Conservation (phyloP, 2,329 filamentous ascomycete species). For the Ilyonectria sp. region DNA sequence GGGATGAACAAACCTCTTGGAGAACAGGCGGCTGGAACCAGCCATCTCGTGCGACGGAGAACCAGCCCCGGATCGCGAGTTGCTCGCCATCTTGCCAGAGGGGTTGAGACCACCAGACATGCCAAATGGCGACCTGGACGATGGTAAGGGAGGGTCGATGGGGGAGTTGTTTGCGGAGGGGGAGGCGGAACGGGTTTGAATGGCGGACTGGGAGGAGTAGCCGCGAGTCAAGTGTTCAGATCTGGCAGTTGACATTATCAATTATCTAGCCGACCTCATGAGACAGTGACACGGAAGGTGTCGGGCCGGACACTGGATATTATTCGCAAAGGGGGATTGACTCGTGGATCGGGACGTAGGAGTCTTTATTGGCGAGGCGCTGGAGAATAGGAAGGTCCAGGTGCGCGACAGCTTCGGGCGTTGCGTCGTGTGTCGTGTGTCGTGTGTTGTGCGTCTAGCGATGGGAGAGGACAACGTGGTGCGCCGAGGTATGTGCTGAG, state of each 20-base stretch:
- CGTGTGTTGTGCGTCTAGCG: conserved; percentile 4
- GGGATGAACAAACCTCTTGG: conserved; percentile 82
- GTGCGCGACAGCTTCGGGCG: conserved; percentile 19
- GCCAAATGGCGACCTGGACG: conserved; percentile 81
- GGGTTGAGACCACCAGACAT: conserved; percentile 74
- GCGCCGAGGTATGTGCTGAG: conserved; percentile 6
- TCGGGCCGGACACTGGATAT: conserved; percentile 47
- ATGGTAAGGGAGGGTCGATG: conserved; percentile 77
- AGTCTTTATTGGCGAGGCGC: conserved; percentile 20
- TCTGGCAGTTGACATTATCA: conserved; percentile 93
- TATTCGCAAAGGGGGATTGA: conserved; percentile 39
- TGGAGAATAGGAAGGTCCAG: conserved; percentile 11
- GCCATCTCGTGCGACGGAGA: conserved; percentile 95
- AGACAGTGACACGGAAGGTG: conserved; percentile 47
- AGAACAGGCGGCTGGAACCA: conserved; percentile 82
- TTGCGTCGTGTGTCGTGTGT: conserved; percentile 4
- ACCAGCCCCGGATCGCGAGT: conserved; percentile 85
- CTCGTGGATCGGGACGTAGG: conserved; percentile 26
- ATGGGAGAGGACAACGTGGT: conserved; percentile 13
- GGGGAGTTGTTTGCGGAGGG: conserved; percentile 87
- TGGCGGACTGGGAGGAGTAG: conserved; percentile 79
- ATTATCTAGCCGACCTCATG: conserved; percentile 76
- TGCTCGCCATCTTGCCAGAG: conserved; percentile 71
- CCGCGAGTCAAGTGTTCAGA: conserved; percentile 90
- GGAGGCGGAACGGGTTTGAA: conserved; percentile 81